Evolutionary conservation across 352 stramenopile species (phyloP).

Genomic region (Phytophthora lateralis): DNA sequence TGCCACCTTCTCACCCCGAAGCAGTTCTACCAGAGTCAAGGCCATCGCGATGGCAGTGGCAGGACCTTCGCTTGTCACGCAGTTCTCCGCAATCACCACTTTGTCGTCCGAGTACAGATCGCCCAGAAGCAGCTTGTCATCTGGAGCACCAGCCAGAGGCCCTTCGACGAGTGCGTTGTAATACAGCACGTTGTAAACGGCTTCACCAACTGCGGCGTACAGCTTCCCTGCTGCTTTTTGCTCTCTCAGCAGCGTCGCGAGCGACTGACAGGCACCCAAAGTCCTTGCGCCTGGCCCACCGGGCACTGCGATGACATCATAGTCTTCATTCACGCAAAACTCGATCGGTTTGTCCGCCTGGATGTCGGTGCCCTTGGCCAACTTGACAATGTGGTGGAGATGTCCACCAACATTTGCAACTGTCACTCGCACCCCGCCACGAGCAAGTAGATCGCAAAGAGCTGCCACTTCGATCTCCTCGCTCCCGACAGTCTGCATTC

Average conservation of each 20-base stretch:
- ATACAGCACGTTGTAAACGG: constrained; percentile 56
- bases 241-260: constrained; percentile 53
- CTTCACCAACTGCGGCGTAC: constrained; percentile 62
- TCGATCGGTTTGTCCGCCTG: constrained; percentile 71
- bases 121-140: constrained; percentile 39
- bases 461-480: constrained; percentile 74
- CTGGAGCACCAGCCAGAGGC: constrained; percentile 49
- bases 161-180: constrained; percentile 57
- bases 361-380: constrained; percentile 56
- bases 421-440: constrained; percentile 68
- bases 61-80: constrained; percentile 69
- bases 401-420: constrained; percentile 56
- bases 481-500: constrained; percentile 46
- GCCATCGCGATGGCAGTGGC: constrained; percentile 62
- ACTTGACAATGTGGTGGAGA: constrained; percentile 58
- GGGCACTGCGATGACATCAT: constrained; percentile 69
- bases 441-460: constrained; percentile 56
- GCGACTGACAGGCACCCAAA: constrained; percentile 44
- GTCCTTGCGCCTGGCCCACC: constrained; percentile 58
- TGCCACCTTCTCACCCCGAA: constrained; percentile 53
- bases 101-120: constrained; percentile 56
- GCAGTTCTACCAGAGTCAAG: constrained; percentile 60
- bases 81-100: constrained; percentile 66
- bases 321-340: constrained; percentile 61
- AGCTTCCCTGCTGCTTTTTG: constrained; percentile 58